Base-by-base conservation (phyloP, 805 yeast genomes). In the Candida xiaguanensis region DNA sequence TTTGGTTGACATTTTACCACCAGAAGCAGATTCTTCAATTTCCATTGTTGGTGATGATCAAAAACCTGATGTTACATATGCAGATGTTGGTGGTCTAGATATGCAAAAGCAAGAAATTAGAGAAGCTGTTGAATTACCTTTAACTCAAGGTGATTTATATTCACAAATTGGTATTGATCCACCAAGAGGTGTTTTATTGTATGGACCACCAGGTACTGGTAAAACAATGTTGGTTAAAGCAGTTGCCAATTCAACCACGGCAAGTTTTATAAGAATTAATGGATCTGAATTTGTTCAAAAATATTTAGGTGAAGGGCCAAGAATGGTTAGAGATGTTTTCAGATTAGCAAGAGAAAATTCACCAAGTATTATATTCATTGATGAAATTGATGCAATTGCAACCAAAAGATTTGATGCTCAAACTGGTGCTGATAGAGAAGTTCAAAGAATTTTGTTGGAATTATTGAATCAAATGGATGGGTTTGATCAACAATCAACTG, bases 141-240 rank as follows among this genome's bases (percentile, higher is more conserved):
- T 93, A 55, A 85, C 95, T 12, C 98, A 93, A 61, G 95, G 93
- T 27, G 99, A 95, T 54, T 72, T 95, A 49, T 93, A 93, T 67
- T 85, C 87, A 56, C 98, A 93, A 65, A 93, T 93, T 56, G 99
- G 99, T 67, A 90, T 93, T 49, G 98, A 93, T 55, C 99, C 99
- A 14, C 99, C 99, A 47, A 81, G 98, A 51, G 99, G 99, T 54
- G 99, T 93, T 22, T 67, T 93, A 51, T 72, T 93, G 45, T 93
- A 93, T 65, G 99, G 99, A n/a, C 98, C 99, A 8, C 99, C 99
- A 34, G 99, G 99, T 61, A 93, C 99, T 1, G 99, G 99, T 55
- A 93, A 93, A 64, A 93, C 99, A 16, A 90, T 93, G 98, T 76
- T 93, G 59, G 99, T 93, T 35, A 93, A 93, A 65, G 99, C 99